A percentile compares a stretch with the other conserved stretches of the same genome.
Evolutionary conservation across 78 protist species (phyloP).

Genomic region (Trichosphaerium sp.): DNA sequence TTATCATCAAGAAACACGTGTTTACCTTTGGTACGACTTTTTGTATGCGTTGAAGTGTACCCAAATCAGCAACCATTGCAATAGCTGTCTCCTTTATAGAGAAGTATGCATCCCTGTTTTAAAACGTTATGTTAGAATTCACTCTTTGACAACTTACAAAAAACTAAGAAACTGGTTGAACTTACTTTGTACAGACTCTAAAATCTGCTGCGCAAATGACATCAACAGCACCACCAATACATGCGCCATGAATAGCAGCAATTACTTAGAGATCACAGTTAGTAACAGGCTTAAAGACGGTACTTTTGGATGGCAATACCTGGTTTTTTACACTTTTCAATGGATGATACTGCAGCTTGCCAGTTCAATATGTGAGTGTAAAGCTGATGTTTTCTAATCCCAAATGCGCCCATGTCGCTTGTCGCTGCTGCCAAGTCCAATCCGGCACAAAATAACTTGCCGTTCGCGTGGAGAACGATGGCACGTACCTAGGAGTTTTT

Average conservation of each 20-base stretch:
- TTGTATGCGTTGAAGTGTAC: slow-evolving; percentile 67
- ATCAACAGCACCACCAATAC: slow-evolving; percentile 69
- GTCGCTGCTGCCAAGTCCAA: slow-evolving; percentile 2
- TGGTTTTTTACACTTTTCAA: slow-evolving; percentile 38
- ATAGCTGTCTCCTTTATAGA: slow-evolving; percentile 52
- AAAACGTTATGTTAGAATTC: too few relatives aligned
- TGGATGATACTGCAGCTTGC: slow-evolving; percentile 31
- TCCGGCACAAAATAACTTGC: slow-evolving; percentile 24
- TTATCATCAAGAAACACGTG: too few relatives aligned
- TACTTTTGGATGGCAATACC: too few relatives aligned
- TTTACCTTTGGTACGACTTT: neutral
- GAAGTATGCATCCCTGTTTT: slow-evolving; percentile 52
- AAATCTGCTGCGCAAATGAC: slow-evolving; percentile 56
- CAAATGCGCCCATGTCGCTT: neutral
- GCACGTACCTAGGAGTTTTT: too few relatives aligned
- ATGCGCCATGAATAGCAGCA: slow-evolving; percentile 48
- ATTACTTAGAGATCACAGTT: slow-evolving; percentile 30
- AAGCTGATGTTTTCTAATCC: neutral
- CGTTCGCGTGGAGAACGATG: slow-evolving; percentile 21
- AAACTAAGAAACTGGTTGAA: too few relatives aligned
- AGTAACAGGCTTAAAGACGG: neutral
- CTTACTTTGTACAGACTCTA: slow-evolving; percentile 27
- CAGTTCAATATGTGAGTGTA: slow-evolving; percentile 25
- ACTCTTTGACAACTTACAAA: too few relatives aligned
- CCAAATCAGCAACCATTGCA: slow-evolving; percentile 72